Evolutionary conservation across 306 rosid species (phyloP), one percentile per base, ranked within the genome.

Genomic region (Arachis stenosperma): DNA sequence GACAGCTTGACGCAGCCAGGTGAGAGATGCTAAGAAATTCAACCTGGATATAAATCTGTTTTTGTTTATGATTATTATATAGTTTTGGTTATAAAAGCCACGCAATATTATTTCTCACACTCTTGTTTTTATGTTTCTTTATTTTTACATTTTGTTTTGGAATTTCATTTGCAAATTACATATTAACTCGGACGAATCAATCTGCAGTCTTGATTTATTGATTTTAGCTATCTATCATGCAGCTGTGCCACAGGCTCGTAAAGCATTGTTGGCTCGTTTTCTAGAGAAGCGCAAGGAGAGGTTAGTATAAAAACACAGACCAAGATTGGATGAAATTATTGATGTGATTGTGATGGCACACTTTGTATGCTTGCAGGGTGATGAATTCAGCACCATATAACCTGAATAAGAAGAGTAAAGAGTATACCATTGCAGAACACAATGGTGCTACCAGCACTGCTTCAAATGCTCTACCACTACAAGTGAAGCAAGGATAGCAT

Each of bases 251-350:
- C 97, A 93, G 86, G 89, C 97, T 8, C 89, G 97, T 1, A 90
- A 93, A 85, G 97, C 97, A 78, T 90, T 97, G 54, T 83, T 93
- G 90, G 93, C 93, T 69, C 84, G 98, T 7, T 93, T 90, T 79
- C 81, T 93, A 60, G 92, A 88, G 84, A 93, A 93, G 87, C 97
- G 98, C 82, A 90, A 87, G 87, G 98, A 93, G 73, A 88, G 98
- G 98, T 90, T 75, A 84, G 67, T 79, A 29, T 0, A 17, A n/a
- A 13, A 54, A 8, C 53, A 33, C 9, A 3, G 10, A 43, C 10
- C 29, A 64, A 61, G 30, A 67, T 29, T 61, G 11, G 66, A 67
- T 39, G 17, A 17, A 43, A 39, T 68, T 59, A 33, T 12, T 75
- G 30, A 74, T 71, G 61, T 14, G 56, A 62, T 17, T 17, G 17